Base-by-base conservation (phyloP, 257 asterid genomes). In the Nicotiana sylvestris region DNA sequence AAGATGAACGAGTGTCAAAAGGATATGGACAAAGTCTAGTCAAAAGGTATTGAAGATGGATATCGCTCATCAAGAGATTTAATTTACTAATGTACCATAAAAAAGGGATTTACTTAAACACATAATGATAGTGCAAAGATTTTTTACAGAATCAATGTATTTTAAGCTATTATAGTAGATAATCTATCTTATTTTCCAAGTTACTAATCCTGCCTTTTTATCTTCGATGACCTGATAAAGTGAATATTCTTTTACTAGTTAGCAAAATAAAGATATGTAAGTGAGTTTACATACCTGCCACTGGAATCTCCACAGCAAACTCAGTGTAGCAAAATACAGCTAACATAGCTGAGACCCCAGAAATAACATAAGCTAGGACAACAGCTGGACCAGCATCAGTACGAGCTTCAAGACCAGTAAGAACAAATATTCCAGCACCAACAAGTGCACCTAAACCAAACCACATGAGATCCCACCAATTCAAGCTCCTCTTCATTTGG, bases 401-500 rank as follows among this genome's bases (percentile, higher is more conserved):
- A 33, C 51, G 76, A 66, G 51, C 76, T 66, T 66, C 51, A 66
- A 66, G 29, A 66, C 76, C 51, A 33, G 49, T 66, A 33, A 66
- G 76, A 66, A 66, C 68, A 62, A 62, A 62, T 25, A 62, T 62
- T 62, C 68, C 68, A 62, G 35, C 68, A 62, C 68, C 68, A 62
- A 62, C 68, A 62, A 62, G 68, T 25, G 68, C 35, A 62, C 68
- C 68, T 62, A 25, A 62, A 7, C 68, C 68, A 62, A 62, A 62
- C 68, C 68, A 62, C 68, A 62, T 62, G 35, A 62, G 68, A 62
- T 62, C 68, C 68, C 68, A 62, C 68, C 68, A 62, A 62, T 62
- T 62, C 68, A 62, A 11, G 17, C 35, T 62, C 68, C 35, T 62
- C 12, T 62, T 62, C 68, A 62, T 62, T 62, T 62, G 68, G 68